Percentiles rank a stretch among this genome's conserved stretches.
phyloP scores from a whole-genome alignment of 305 asterid species.

The Striga hermonthica region DNA sequence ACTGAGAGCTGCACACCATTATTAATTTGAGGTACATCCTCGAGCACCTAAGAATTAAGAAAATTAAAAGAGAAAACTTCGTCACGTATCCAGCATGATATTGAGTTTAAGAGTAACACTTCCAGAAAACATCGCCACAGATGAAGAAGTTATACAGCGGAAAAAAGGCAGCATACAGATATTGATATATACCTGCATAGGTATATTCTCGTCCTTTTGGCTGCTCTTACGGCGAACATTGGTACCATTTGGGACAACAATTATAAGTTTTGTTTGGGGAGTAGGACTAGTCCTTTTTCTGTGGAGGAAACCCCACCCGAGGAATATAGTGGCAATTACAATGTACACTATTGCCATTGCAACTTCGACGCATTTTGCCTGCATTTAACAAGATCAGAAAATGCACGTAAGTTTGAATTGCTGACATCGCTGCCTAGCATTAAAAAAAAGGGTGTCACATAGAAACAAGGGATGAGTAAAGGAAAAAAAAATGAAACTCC shows the following conservation, averaged over 20 bases:
- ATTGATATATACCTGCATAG: constrained; percentile 76
- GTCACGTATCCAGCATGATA: constrained; percentile 16
- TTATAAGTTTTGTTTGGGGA: constrained; percentile 68
- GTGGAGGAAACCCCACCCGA: constrained; percentile 89
- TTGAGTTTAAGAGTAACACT: too few relatives aligned
- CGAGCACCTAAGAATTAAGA: constrained; percentile 65
- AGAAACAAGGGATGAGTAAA: neutral
- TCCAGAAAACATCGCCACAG: constrained; percentile 20
- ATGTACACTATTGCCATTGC: constrained; percentile 69
- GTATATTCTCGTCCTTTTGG: constrained; percentile 84
- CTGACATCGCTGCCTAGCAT: constrained; percentile 8
- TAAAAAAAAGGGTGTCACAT: constrained; percentile 5
- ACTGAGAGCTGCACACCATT: constrained; percentile 87
- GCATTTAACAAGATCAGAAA: constrained; percentile 38
- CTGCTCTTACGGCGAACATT: constrained; percentile 70
- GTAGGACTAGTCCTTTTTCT: constrained; percentile 56
- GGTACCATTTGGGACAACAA: constrained; percentile 68
- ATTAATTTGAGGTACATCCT: constrained; percentile 84
- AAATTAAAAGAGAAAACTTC: neutral
- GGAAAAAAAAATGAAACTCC: neutral
- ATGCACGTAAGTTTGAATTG: constrained; percentile 18
- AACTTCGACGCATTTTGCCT: constrained; percentile 96
- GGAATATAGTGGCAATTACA: constrained; percentile 66
- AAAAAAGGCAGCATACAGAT: constrained; percentile 22
- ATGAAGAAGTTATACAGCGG: too few relatives aligned